Base-by-base conservation (phyloP, 1,284 basidiomycete genomes). In the Melampsora abietis-canadensis region DNA sequence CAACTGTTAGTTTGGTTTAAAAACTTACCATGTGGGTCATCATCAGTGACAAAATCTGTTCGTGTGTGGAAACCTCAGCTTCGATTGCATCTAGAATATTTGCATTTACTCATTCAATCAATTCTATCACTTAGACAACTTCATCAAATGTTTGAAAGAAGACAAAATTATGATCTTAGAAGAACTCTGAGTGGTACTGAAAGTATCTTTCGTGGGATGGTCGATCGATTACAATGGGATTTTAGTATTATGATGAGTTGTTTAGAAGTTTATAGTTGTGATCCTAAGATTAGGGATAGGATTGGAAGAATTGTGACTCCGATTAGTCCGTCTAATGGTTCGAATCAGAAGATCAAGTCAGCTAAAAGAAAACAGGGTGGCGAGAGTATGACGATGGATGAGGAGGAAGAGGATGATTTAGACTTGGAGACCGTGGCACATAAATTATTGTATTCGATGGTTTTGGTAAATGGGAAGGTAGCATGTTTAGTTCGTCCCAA, bases 71-170 rank as follows among this genome's bases (percentile, higher is more conserved):
- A 15, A 30, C 66, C 7, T 7, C 19, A 96, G 94, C 89, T 91
- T 77, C 88, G 94, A 63, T 87, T 88, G 62, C 95, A 98, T 84
- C 87, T 98, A 77, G 94, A 98, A 81, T 94, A 95, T 82, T 85
- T 98, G 10, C 90, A 98, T 81, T 84, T 95, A 3, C 94, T 96
- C 82, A 91, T 98, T 66, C 83, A 97, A 63, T 94, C 91, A 77
- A 88, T 97, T 31, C 88, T 98, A 44, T 91, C 93, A 0, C 89
- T 87, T 0, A 85, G 89, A 8, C 94, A 97, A 81, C 85, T 99
- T 4, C 86, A 87, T 37, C 85, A 88, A 51, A 90, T 95, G 77
- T 98, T 98, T 79, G 89, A 92, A 79, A 86, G 91, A 65, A 86
- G 92, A 66, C 90, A 88, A 62, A 97, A 97, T 82, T 96, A 95